phyloP scores from a whole-genome alignment of 441 rosid species.

The Croton setiger region DNA sequence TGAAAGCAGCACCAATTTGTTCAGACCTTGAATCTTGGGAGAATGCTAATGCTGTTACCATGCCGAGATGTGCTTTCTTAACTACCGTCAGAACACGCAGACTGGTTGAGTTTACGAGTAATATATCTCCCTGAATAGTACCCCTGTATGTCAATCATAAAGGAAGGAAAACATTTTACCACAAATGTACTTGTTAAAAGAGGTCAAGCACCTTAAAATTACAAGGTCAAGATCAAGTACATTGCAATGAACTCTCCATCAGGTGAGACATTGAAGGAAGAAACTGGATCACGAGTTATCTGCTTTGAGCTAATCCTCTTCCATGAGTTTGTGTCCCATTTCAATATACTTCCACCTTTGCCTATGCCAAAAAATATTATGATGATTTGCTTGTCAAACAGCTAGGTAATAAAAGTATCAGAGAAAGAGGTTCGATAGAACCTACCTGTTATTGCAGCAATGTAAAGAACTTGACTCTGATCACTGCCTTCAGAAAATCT shows the following conservation, averaged over 20 bases:
- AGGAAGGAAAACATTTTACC: background rate
- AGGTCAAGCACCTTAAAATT: slow-evolving; percentile 13
- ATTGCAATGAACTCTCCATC: slow-evolving; percentile 84
- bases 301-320: slow-evolving; percentile 52
- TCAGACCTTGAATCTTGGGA: slow-evolving; percentile 86
- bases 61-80: slow-evolving; percentile 77
- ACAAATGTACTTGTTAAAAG: slow-evolving; percentile 8
- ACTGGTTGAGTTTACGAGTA: slow-evolving; percentile 47
- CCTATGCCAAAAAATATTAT: slow-evolving; percentile 33
- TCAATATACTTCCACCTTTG: slow-evolving; percentile 65
- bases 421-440: background rate
- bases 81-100: slow-evolving; percentile 43
- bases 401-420: background rate
- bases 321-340: slow-evolving; percentile 72
- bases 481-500: slow-evolving; percentile 58
- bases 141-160: slow-evolving; percentile 52
- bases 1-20: background rate
- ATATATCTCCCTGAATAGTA: slow-evolving; percentile 60
- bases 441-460: slow-evolving; percentile 80
- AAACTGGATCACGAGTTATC: slow-evolving; percentile 49
- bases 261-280: slow-evolving; percentile 75
- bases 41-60: slow-evolving; percentile 76
- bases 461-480: slow-evolving; percentile 49
- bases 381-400: slow-evolving; percentile 13
- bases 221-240: slow-evolving; percentile 34